Base-by-base conservation (phyloP, 192 early-diverging fungal genomes). In the Coemansia sp. region DNA sequence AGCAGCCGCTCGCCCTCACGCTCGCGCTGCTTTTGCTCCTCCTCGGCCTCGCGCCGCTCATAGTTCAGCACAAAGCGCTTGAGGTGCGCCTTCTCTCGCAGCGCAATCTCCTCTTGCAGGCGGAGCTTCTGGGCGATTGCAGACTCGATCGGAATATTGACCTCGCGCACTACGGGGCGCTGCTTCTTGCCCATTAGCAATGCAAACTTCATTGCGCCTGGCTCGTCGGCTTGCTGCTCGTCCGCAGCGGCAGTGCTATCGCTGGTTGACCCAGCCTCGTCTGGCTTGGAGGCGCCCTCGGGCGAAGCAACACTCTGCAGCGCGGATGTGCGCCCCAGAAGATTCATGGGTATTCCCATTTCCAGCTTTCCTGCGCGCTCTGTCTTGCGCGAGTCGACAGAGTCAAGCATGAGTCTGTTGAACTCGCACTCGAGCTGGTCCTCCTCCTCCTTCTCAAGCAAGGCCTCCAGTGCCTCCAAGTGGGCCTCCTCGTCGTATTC, bases 61-160 rank as follows among this genome's bases (percentile, higher is more conserved):
- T 96, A 98, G 68, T 87, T 91, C 25, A 99, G 84, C 10, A 99
- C 98, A 31, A 98, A 75, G 65, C 90, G 83, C 76, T 99, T 99
- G 71, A 99, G 83, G 42, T 94, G 91, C 59, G 87, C 87, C 62
- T 93, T 91, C 74, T 98, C 96, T 59, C 92, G 91, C 51, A 92
- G 86, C 25, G 94, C 92, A 17, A 91, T 90, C 76, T 96, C 92
- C 70, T 94, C 93, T 68, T 96, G 94, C 38, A 85, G 87, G 15
- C 90, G 82, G 8, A 95, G 91, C 60, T 85, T 93, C 54, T 89
- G 79, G 0, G 93, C 98, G 68, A 99, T 89, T 19, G 85, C 79
- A 63, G 91, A 95, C 77, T 93, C 72, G 11, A 75, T 25, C 6
- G 83, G 83, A 25, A 85, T 82, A 47, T 68, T 59, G 17, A 85